Evolutionary conservation across 2,329 filamentous ascomycete genomes (phyloP), one percentile per base, ranked within the genome.

Genomic region (Elsinoe perseae): DNA sequence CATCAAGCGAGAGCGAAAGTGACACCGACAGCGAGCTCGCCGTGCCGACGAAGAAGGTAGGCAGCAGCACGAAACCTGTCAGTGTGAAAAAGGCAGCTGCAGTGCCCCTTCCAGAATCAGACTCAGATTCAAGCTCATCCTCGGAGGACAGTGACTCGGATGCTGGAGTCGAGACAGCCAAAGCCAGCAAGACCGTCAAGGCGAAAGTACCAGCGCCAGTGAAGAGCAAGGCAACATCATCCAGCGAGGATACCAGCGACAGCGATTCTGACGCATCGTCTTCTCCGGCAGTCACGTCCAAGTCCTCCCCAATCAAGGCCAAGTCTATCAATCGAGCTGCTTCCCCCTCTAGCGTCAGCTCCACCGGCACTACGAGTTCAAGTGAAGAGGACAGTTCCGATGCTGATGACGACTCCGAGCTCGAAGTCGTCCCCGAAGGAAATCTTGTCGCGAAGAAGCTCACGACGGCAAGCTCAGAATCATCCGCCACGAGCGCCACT

Each of bases 391-490:
- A 60, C 25, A 36, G 14, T 20, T 52, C 48, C 10, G 30, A 23
- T 9, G 27, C 44, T 12, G 44, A n/a, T 21, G 30, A 32, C 48
- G 48, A 52, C 16, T 30, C 44, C 6, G 30, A 36, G 30, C 48
- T 30, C n/a, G 30, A 52, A 20, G 25, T 32, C 16, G 30, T 52
- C 16, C 14, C 28, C 3, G 48, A 20, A 32, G 12, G 56, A 54
- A 42, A 27, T 42, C 36, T 28, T 44, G 16, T 50, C 30, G 16
- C 30, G 40, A 42, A 44, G 8, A 42, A 30, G 23, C 21, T n/a
- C 27, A 25, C 38, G 25, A 38, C 27, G 64, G 73, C 74, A 54
- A 80, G 81, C 8, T 79, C 79, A 57, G 74, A 76, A 32, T 70
- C 75, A 42, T 73, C 68, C 52, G 67, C 66, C 7, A 72, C 72